Evolutionary conservation across 768 basidiomycete genomes (phyloP), one percentile per base, ranked within the genome.

Genomic region (Pleurotus platypus): DNA sequence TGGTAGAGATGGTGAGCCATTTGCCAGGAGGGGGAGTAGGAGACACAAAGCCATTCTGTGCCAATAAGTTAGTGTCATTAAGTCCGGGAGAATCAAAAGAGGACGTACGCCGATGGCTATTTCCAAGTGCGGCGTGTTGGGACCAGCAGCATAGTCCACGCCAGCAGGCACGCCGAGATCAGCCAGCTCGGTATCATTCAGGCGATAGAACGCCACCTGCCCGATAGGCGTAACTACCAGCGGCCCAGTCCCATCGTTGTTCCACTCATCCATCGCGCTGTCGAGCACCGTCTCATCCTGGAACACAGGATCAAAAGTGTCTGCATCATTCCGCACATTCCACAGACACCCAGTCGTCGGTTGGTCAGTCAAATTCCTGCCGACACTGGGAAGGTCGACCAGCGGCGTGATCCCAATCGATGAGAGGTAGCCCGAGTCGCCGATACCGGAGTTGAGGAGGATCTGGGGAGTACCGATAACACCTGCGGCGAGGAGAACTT

Each of bases 401-500:
- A 67, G 61, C 39, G 78, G 64, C 8, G 61, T 56, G 39, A 84
- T 74, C 22, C 77, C 76, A 11, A 75, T 77, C 18, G 67, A 64
- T 15, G 70, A 57, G 42, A 84, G 67, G 2, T 81, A 72, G 58
- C 80, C 78, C 50, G 58, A 60, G 4, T 82, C 80, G 0, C 83
- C 83, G 39, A 85, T 74, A 24, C 83, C 83, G 55, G 78, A 80
- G 18, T 70, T 67, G 72, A 80, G 67, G 16, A 85, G 66, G 16
- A 83, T 68, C 46, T 79, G 75, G n/a, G 83, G 78, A 57, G 74
- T 78, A 26, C 79, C 78, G 46, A 83, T 65, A 2, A 77, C 69
- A 9, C 83, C 83, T n/a, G 73, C 78, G 9, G 78, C 63, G 18
- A 83, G 64, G 48, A 87, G 75, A 47, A 84, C 83, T 64, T 87